These are phyloP conservation scores for Aspergillus carbonarius DNA, from an alignment of 2,329 filamentous ascomycete genomes.

Conservation along the genomic window DNA sequence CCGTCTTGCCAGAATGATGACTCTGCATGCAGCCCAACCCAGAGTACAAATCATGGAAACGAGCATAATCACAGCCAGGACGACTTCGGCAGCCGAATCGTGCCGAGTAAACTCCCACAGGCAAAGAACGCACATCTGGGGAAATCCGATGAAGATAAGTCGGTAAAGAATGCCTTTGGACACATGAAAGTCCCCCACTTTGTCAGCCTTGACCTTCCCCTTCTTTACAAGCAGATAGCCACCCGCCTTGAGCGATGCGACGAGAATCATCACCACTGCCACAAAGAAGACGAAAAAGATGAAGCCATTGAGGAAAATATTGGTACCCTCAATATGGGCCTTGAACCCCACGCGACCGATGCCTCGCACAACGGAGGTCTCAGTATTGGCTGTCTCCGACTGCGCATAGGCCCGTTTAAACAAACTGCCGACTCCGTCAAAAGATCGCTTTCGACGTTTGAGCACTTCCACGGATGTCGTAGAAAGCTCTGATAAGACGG, in stretches of 20 bases:
- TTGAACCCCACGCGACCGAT: constrained; percentile 87
- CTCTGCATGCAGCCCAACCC: constrained; percentile 81
- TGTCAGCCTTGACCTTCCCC: constrained; percentile 78
- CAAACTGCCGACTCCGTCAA: constrained; percentile 30
- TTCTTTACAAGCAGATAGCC: constrained; percentile 72
- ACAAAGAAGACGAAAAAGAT: constrained; percentile 86
- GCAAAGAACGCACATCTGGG: constrained; percentile 84
- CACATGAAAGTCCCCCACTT: constrained; percentile 91
- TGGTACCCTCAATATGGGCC: constrained; percentile 79
- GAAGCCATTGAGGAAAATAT: constrained; percentile 88
- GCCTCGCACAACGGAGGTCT: constrained; percentile 64
- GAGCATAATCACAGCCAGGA: constrained; percentile 85
- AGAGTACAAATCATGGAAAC: constrained; percentile 74
- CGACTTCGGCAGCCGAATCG: constrained; percentile 81
- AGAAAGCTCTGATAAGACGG: constrained; percentile 69
- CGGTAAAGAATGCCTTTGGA: constrained; percentile 92
- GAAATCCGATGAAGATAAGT: constrained; percentile 83
- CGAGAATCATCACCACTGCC: constrained; percentile 67
- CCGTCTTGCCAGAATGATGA: constrained; percentile 80
- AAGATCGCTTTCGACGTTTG: constrained; percentile 52
- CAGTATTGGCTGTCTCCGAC: constrained; percentile 44
- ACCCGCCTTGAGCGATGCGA: constrained; percentile 75
- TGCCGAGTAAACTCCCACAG: constrained; percentile 87
- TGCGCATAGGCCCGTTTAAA: constrained; percentile 33
- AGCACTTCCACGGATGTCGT: constrained; percentile 78